Evolutionary conservation across 2,329 filamentous ascomycete species (phyloP).

Genomic region (Stemphylium beticola): DNA sequence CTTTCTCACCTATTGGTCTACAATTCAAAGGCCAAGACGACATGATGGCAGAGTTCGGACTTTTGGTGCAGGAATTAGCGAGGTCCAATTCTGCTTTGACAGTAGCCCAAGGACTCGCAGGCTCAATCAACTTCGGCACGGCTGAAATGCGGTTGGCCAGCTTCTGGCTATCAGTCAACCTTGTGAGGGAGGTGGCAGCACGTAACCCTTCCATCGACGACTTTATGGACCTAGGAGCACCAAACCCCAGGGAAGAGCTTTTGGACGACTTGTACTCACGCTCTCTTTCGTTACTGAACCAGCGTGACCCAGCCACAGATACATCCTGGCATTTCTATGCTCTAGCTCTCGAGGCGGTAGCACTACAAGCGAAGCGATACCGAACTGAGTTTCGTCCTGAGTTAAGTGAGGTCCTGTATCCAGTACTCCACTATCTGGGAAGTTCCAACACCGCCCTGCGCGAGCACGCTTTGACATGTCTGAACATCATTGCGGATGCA

Average conservation of each 20-base stretch:
- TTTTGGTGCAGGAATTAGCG: slow-evolving; percentile 64
- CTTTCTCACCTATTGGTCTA: slow-evolving; percentile 66
- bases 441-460: slow-evolving; percentile 72
- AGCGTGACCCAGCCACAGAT: slow-evolving; percentile 43
- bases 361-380: slow-evolving; percentile 73
- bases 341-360: slow-evolving; percentile 79
- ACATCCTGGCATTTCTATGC: slow-evolving; percentile 76
- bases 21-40: slow-evolving; percentile 68
- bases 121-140: slow-evolving; percentile 64
- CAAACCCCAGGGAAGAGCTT: slow-evolving; percentile 38
- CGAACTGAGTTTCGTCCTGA: slow-evolving; percentile 77
- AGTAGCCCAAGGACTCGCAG: slow-evolving; percentile 70
- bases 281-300: slow-evolving; percentile 66
- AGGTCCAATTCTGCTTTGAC: slow-evolving; percentile 51
- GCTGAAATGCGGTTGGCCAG: slow-evolving; percentile 69
- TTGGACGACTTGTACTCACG: slow-evolving; percentile 72
- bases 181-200: slow-evolving; percentile 66
- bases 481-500: slow-evolving; percentile 78
- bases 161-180: slow-evolving; percentile 80
- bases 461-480: slow-evolving; percentile 78
- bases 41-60: slow-evolving; percentile 67
- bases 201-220: slow-evolving; percentile 65
- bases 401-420: slow-evolving; percentile 89
- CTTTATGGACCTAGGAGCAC: slow-evolving; percentile 64
- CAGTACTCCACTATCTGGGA: slow-evolving; percentile 85